Evolutionary conservation across 306 rosid species (phyloP).

Genomic region (Dryas drummondii): DNA sequence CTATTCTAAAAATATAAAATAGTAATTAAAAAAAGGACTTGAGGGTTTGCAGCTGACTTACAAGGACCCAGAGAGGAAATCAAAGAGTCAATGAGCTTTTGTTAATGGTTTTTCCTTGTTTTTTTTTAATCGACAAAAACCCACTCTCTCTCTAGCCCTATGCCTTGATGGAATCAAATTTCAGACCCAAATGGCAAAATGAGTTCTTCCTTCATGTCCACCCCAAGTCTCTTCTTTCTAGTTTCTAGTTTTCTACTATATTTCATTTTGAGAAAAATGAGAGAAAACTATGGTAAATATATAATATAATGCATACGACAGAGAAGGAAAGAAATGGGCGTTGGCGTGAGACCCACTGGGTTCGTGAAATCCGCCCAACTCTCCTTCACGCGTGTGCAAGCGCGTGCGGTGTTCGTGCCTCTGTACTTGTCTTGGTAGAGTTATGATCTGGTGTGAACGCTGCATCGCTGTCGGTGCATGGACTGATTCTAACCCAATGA

Average conservation of each 20-base stretch:
- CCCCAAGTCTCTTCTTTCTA: too few relatives aligned
- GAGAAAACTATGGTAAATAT: too few relatives aligned
- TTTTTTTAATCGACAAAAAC: too few relatives aligned
- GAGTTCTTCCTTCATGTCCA: too few relatives aligned
- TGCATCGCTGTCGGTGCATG: not conserved
- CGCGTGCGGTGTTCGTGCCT: slow-evolving; percentile 23
- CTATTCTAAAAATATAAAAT: slow-evolving; percentile 7
- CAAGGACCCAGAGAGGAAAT: not conserved
- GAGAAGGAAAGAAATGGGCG: not conserved
- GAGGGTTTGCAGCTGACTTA: slow-evolving; percentile 17
- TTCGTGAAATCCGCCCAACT: slow-evolving; percentile 37
- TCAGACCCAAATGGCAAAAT: not conserved
- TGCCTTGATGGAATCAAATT: slow-evolving; percentile 4
- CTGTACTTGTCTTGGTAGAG: not conserved
- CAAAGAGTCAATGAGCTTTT: not conserved
- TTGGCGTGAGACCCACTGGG: slow-evolving; percentile 38
- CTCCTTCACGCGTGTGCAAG: slow-evolving; percentile 21
- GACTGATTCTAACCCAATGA: not conserved
- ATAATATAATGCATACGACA: slow-evolving; percentile 1
- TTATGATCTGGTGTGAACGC: not conserved
- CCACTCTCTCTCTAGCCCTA: too few relatives aligned
- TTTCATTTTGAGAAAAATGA: too few relatives aligned
- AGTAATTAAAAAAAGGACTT: slow-evolving; percentile 1
- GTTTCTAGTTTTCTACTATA: too few relatives aligned
- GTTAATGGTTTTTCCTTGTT: not conserved